Evolutionary conservation across 768 basidiomycete genomes (phyloP).

Genomic region (Tricholoma hemisulphureum): DNA sequence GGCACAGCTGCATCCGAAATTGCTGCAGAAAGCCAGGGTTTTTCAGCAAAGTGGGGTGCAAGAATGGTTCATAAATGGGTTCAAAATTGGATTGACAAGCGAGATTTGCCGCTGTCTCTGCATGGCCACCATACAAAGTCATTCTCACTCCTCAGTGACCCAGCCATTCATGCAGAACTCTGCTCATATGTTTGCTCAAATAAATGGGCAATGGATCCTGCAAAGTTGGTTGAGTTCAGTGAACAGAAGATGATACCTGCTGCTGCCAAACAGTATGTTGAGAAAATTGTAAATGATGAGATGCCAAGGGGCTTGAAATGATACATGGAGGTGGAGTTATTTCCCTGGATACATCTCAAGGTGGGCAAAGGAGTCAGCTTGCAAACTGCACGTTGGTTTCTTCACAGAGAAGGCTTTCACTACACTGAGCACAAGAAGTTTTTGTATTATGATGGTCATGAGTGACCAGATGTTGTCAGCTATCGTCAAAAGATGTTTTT

Average conservation of each 20-base stretch:
- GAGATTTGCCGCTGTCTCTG: not conserved
- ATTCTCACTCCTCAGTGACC: not conserved
- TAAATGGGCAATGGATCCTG: too few species aligned
- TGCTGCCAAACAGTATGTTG: too few species aligned
- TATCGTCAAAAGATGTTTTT: constrained; percentile 31
- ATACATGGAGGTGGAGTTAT: too few species aligned
- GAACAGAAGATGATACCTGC: too few species aligned
- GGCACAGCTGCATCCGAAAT: not conserved
- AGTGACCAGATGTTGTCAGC: constrained; percentile 32
- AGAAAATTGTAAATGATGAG: too few species aligned
- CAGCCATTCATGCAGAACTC: not conserved
- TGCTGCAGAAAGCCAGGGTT: not conserved
- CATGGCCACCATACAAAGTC: not conserved
- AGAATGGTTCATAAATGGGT: not conserved
- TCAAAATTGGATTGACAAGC: not conserved
- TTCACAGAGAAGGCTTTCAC: constrained; percentile 25
- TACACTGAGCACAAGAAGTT: constrained; percentile 28
- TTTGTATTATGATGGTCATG: constrained; percentile 37
- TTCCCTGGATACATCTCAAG: too few species aligned
- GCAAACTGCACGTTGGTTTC: constrained; percentile 30
- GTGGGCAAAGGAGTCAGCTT: constrained; percentile 25
- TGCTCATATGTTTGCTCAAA: too few species aligned
- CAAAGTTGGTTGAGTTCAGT: too few species aligned
- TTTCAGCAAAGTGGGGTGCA: not conserved
- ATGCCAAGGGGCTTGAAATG: too few species aligned